Percentiles rank a stretch among this genome's conserved stretches.
These are phyloP conservation scores for Vachellia collinsii DNA, from an alignment of 306 rosid genomes.

Conservation along the genomic window DNA sequence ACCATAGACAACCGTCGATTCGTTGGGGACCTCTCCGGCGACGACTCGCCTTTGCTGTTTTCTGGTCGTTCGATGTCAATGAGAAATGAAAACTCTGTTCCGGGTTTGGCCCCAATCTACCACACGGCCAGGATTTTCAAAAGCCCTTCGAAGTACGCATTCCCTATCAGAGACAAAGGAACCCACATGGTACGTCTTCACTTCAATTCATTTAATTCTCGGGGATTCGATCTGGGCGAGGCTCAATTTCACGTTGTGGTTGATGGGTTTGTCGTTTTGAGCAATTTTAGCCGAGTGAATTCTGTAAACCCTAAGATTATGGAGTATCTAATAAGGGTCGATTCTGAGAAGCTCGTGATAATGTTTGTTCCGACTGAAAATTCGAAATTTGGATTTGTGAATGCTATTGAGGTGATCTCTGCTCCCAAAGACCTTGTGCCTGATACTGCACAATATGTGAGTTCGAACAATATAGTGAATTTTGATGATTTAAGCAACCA, in stretches of 20 bases:
- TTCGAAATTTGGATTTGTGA: constrained; percentile 71
- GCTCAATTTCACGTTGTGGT: constrained; percentile 77
- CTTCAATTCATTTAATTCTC: constrained; percentile 57
- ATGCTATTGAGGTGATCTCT: constrained; percentile 92
- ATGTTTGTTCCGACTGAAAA: constrained; percentile 59
- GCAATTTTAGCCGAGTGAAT: constrained; percentile 40
- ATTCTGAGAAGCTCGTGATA: constrained; percentile 54
- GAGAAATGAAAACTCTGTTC: constrained; percentile 48
- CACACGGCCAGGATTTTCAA: constrained; percentile 71
- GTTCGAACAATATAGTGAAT: constrained; percentile 26
- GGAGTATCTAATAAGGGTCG: constrained; percentile 68
- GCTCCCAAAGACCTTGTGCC: constrained; percentile 87
- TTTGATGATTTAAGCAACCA: constrained; percentile 59
- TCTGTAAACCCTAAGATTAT: constrained; percentile 44
- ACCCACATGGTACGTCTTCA: constrained; percentile 89
- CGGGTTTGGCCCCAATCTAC: constrained; percentile 52
- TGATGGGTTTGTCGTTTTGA: constrained; percentile 55
- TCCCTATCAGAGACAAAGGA: constrained; percentile 60
- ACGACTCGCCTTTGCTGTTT: constrained; percentile 31
- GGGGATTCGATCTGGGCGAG: constrained; percentile 42
- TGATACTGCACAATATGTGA: constrained; percentile 55
- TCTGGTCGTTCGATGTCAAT: constrained; percentile 42
- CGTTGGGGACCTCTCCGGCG: constrained; percentile 50
- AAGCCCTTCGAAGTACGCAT: constrained; percentile 61
- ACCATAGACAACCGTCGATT: constrained; percentile 64